These are phyloP conservation scores for Vitis rotundifolia DNA, from an alignment of 164 flowering plant species.

Conservation along the genomic window DNA sequence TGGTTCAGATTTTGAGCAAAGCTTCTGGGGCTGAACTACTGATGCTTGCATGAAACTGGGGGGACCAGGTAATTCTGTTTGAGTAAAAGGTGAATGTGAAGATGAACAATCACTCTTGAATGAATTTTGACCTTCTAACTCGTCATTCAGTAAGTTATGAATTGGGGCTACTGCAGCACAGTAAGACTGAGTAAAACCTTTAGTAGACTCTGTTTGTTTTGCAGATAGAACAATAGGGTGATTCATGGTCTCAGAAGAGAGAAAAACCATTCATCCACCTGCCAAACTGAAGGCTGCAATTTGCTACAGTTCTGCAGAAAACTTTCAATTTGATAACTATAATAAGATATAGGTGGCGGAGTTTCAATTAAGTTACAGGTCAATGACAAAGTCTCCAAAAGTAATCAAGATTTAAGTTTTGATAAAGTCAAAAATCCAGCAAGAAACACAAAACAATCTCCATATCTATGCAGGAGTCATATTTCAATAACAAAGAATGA, in stretches of 20 bases:
- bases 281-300: neutral
- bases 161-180: slow-evolving; percentile 24
- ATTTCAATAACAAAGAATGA: too few relatives aligned
- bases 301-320: too few relatives aligned
- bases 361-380: too few relatives aligned
- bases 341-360: too few relatives aligned
- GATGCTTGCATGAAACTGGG: slow-evolving; percentile 14
- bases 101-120: slow-evolving; percentile 21
- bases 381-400: too few relatives aligned
- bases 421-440: too few relatives aligned
- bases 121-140: slow-evolving; percentile 24
- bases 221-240: slow-evolving; percentile 27
- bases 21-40: slow-evolving; percentile 11
- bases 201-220: slow-evolving; percentile 27
- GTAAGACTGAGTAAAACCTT: slow-evolving; percentile 25
- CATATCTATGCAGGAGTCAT: too few relatives aligned
- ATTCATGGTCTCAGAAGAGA: slow-evolving; percentile 31
- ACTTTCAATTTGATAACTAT: too few relatives aligned
- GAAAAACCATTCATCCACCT: slow-evolving; percentile 11
- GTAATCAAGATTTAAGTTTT: too few relatives aligned
- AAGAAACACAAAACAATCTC: too few relatives aligned
- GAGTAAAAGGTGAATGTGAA: slow-evolving; percentile 17
- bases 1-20: slow-evolving; percentile 17
- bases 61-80: slow-evolving; percentile 19
- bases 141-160: slow-evolving; percentile 20